Evolutionary conservation across 2,329 filamentous ascomycete species (phyloP), one percentile per base, ranked within the genome.

Genomic region (Penicillium sp.): DNA sequence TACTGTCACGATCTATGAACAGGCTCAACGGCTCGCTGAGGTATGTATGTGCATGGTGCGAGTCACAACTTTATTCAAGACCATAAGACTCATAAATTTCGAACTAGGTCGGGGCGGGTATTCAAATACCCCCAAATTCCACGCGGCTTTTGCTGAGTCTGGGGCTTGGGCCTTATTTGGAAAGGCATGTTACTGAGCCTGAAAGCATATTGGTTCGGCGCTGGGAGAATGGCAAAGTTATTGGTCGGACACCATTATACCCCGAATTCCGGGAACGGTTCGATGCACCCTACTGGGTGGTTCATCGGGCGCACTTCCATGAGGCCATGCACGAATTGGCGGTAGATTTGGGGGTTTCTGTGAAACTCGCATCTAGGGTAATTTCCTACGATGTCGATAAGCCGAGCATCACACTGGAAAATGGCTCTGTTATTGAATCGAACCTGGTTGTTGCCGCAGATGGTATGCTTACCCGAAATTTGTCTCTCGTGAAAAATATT

Each of bases 91-190:
- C n/a, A 33, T 40, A 7, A 21, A 24, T 23, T 9, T 8, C 7
- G 4, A 32, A 15, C 4, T 15, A 71, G 64, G 63, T 75, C 10
- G 73, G 74, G 3, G 73, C 73, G 1, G 74, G 72, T 3, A 75
- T 76, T 26, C 72, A 75, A 59, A 64, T 75, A 5, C 70, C 71
- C 1, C 66, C 74, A 7, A 75, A 75, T 49, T 67, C 69, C 4
- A 58, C 61, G 2, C 60, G 62, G 0, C 54, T 74, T 0, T 61
- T 75, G 3, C 41, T 58, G 20, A 50, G 54, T 43, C 74, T 70
- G 64, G 72, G 71, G 7, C 55, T 75, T 1, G 56, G 53, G 8
- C 51, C 64, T 1, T 60, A 67, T 20, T 53, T 71, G 5, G 49
- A 60, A n/a, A 45, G 56, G 21, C 46, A 63, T n/a, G 60, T 61